Evolutionary conservation across 192 early-diverging fungal species (phyloP).

Genomic region (Chytriomyces sp.): DNA sequence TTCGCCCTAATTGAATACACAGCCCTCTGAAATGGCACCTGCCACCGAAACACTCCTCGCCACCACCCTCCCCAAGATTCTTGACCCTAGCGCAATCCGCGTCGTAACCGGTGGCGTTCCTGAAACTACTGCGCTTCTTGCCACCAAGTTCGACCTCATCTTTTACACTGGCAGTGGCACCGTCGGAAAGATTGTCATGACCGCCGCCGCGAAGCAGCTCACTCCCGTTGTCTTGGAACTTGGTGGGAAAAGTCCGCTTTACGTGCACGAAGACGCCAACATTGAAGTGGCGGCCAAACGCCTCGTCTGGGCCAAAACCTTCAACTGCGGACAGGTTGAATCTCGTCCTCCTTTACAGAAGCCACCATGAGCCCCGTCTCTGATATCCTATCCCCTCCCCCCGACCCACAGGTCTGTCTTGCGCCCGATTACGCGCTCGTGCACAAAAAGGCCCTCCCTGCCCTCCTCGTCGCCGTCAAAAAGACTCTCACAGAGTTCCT

Average conservation of each 20-base stretch:
- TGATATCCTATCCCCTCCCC: background rate
- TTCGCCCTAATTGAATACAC: background rate
- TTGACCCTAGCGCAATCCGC: slow-evolving; percentile 65
- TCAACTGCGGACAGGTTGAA: slow-evolving; percentile 84
- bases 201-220: slow-evolving; percentile 81
- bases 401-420: slow-evolving; percentile 64
- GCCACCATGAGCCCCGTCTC: background rate
- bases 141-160: slow-evolving; percentile 83
- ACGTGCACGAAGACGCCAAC: slow-evolving; percentile 56
- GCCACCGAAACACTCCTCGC: slow-evolving; percentile 67
- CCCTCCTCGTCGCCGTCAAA: slow-evolving; percentile 61
- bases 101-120: slow-evolving; percentile 76
- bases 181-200: slow-evolving; percentile 82
- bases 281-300: slow-evolving; percentile 67
- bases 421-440: slow-evolving; percentile 84
- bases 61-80: slow-evolving; percentile 69
- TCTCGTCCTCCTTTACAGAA: background rate
- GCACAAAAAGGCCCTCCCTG: slow-evolving; percentile 56
- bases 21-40: slow-evolving; percentile 79
- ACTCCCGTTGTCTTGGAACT: slow-evolving; percentile 91
- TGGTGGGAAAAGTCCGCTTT: slow-evolving; percentile 86
- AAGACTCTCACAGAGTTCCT: slow-evolving; percentile 32
- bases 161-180: slow-evolving; percentile 86
- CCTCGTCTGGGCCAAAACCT: slow-evolving; percentile 77
- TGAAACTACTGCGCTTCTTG: slow-evolving; percentile 77